Base-by-base conservation (phyloP, 805 yeast genomes). In the Jamesozyma gamospora region DNA sequence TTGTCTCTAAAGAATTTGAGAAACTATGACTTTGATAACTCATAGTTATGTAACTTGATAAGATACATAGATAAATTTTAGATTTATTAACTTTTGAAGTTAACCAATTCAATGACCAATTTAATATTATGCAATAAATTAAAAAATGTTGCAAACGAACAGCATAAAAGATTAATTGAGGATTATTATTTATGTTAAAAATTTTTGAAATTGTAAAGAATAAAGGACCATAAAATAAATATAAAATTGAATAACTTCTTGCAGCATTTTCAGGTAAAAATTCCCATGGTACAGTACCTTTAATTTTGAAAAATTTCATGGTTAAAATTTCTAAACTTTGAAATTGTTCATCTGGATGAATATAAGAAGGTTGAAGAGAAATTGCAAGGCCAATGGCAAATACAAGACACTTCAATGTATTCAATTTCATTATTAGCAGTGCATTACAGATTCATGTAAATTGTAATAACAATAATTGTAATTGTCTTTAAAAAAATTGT, bases 321-420 rank as follows among this genome's bases (percentile, higher is more conserved):
- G 46, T 43, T 18, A 90, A 53, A 0, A 82, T 80, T 56, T 87
- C 94, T 35, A 94, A 72, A n/a, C 79, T 74, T 58, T 94, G 99
- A 57, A 85, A 84, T 58, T 88, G 96, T 63, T 92, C 99, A 66
- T 92, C 99, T 0, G 99, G 99, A 50, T 94, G 99, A 35, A 92
- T 78, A 55, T 94, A 92, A 0, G 96, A 84, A 25, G 81, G 71
- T 40, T 81, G 75, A 1, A 82, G 55, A 0, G 82, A 77, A 34
- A 85, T 64, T 19, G 72, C 63, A 17, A 81, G 61, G n/a, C 60
- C 55, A 1, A 53, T 38, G 1, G 28, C 37, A 34, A 21, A 37
- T 14, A 21, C 8, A 8, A 21, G 5, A 21, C 24, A 21, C 8
- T 5, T 21, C 24, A 21, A 21, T 5, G 8, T 21, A 8, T 21